phyloP scores from a whole-genome alignment of 495 filamentous ascomycete genomes.

The Astrocystis sublimbata region DNA sequence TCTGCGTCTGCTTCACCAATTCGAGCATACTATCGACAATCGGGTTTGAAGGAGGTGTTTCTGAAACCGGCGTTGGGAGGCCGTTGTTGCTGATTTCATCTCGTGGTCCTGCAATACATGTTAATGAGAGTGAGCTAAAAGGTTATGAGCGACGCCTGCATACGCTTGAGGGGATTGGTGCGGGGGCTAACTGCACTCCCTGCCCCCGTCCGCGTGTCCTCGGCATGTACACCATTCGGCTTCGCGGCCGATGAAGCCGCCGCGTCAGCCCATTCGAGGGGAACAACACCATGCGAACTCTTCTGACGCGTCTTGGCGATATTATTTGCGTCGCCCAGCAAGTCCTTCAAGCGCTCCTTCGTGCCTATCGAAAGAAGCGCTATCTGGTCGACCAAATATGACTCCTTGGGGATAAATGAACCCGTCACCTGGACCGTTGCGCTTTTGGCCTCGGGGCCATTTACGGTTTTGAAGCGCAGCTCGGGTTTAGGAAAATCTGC shows the following conservation, averaged over 20 bases:
- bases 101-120: conserved; percentile 21
- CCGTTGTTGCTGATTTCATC: conserved; percentile 32
- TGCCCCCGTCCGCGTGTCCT: conserved; percentile 37
- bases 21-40: conserved; percentile 41
- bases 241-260: conserved; percentile 46
- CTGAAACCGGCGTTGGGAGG: conserved; percentile 25
- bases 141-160: conserved; percentile 20
- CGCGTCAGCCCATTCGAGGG: conserved; percentile 67
- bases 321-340: conserved; percentile 69
- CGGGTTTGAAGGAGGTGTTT: conserved; percentile 32
- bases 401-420: conserved; percentile 65
- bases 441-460: conserved; percentile 53
- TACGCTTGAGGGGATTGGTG: conserved; percentile 65
- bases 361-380: conserved; percentile 73
- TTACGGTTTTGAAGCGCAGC: conserved; percentile 25
- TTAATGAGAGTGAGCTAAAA: conserved; percentile 32
- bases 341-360: conserved; percentile 65
- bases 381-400: conserved; percentile 70
- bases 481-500: conserved; percentile 52
- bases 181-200: conserved; percentile 49
- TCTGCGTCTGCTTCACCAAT: conserved; percentile 42
- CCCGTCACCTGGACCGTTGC: conserved; percentile 56
- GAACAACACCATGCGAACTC: conserved; percentile 71
- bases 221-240: conserved; percentile 34
- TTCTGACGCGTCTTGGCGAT: conserved; percentile 65